Percentiles rank a stretch among this genome's conserved stretches.
Evolutionary conservation across 257 asterid species (phyloP).

Genomic region (Salvia miltiorrhiza): DNA sequence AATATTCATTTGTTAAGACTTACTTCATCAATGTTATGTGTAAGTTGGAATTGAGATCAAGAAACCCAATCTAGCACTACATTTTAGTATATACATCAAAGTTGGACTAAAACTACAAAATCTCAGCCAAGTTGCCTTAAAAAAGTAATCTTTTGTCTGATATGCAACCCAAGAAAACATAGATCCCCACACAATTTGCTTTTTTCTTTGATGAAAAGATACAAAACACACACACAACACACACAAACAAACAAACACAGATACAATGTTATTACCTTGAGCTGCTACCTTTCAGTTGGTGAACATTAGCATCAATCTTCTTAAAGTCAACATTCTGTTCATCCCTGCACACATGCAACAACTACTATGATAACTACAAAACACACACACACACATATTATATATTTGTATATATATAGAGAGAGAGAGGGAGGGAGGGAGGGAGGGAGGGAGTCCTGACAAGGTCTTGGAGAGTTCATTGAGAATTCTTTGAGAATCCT

Average conservation of each 20-base stretch:
- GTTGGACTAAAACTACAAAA: background rate
- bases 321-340: conserved; percentile 66
- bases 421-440: conserved; percentile 1
- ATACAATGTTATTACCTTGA: conserved; percentile 48
- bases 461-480: conserved; percentile 65
- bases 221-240: background rate
- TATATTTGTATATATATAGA: background rate
- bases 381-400: background rate
- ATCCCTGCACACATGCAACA: conserved; percentile 36
- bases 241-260: background rate
- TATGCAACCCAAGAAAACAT: conserved; percentile 9
- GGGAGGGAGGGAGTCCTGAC: conserved; percentile 36
- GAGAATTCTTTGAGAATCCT: conserved; percentile 75
- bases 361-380: too few relatives aligned
- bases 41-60: conserved; percentile 1
- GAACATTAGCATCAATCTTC: conserved; percentile 82
- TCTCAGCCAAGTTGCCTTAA: background rate
- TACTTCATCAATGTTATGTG: background rate
- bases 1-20: background rate
- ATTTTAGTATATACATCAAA: background rate
- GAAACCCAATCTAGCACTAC: background rate
- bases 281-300: conserved; percentile 92
- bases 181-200: background rate
- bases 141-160: conserved; percentile 15
- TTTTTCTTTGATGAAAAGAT: background rate